Percentiles rank a stretch among this genome's conserved stretches.
Conservation (phyloP, 2,329 filamentous ascomycete genomes). For the Ilyonectria robusta region DNA sequence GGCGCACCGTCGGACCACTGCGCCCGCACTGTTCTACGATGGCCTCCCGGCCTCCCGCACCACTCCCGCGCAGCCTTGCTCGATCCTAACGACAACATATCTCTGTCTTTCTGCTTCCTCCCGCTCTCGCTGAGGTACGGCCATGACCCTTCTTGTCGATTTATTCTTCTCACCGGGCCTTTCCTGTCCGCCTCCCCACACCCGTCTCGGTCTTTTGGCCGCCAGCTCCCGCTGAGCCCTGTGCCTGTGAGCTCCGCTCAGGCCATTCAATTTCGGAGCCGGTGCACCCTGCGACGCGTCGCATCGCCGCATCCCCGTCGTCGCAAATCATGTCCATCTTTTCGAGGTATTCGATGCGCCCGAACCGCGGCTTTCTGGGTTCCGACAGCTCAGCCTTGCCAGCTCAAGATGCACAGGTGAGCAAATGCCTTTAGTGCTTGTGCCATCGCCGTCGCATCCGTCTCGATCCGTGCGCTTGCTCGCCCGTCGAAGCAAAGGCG, state of each 20-base stretch:
- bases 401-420: slow-evolving; percentile 64
- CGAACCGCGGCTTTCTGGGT: slow-evolving; percentile 66
- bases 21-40: slow-evolving; percentile 44
- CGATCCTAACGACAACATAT: slow-evolving; percentile 35
- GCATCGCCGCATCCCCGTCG: slow-evolving; percentile 34
- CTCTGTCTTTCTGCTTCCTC: slow-evolving; percentile 23
- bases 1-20: slow-evolving; percentile 38
- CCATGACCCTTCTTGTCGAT: slow-evolving; percentile 37
- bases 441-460: not conserved
- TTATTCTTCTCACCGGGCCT: slow-evolving; percentile 26
- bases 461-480: slow-evolving; percentile 16
- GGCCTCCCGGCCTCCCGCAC: slow-evolving; percentile 37
- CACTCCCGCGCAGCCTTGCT: slow-evolving; percentile 37
- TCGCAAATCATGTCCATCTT: slow-evolving; percentile 50
- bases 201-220: slow-evolving; percentile 21
- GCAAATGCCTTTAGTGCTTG: slow-evolving; percentile 36
- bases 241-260: slow-evolving; percentile 28
- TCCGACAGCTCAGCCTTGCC: slow-evolving; percentile 65
- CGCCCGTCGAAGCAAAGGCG: slow-evolving; percentile 7
- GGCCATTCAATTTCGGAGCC: slow-evolving; percentile 33
- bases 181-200: slow-evolving; percentile 34
- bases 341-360: slow-evolving; percentile 48
- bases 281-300: slow-evolving; percentile 36
- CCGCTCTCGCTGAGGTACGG: slow-evolving; percentile 23
- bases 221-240: slow-evolving; percentile 24